phyloP scores from a whole-genome alignment of 2,329 filamentous ascomycete species.

The Sclerotinia minor region DNA sequence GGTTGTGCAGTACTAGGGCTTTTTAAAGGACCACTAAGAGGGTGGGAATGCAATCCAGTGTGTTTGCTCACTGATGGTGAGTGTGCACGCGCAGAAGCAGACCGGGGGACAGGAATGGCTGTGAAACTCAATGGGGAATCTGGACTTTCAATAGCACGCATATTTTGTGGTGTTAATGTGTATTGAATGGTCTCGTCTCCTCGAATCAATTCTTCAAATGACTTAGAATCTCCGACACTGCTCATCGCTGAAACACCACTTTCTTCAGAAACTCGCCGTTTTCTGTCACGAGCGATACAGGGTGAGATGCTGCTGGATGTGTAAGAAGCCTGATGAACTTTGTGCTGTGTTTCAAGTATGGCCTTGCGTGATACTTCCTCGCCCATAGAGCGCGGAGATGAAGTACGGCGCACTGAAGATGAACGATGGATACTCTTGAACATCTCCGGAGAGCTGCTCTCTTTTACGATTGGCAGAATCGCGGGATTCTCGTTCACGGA shows the following conservation, averaged over 20 bases:
- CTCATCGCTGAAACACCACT: slow-evolving; percentile 42
- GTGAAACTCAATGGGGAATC: slow-evolving; percentile 32
- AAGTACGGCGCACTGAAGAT: slow-evolving; percentile 25
- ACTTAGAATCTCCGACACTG: slow-evolving; percentile 61
- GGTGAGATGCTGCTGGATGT: slow-evolving; percentile 56
- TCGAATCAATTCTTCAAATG: slow-evolving; percentile 78
- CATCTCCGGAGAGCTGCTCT: not conserved
- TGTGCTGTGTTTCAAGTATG: slow-evolving; percentile 25
- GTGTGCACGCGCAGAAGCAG: slow-evolving; percentile 34
- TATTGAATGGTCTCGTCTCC: slow-evolving; percentile 82
- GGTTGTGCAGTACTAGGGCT: slow-evolving; percentile 46
- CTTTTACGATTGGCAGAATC: not conserved
- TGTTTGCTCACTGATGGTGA: slow-evolving; percentile 36
- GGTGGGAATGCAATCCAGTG: slow-evolving; percentile 33
- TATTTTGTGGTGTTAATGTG: slow-evolving; percentile 76
- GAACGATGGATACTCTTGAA: slow-evolving; percentile 3
- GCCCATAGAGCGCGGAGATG: slow-evolving; percentile 27
- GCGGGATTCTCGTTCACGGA: not conserved
- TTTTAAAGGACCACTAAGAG: slow-evolving; percentile 19
- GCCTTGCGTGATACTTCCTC: slow-evolving; percentile 28
- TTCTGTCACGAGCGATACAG: slow-evolving; percentile 49
- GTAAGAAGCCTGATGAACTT: slow-evolving; percentile 39
- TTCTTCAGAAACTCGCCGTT: slow-evolving; percentile 60
- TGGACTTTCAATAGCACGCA: slow-evolving; percentile 73
- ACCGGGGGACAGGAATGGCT: slow-evolving; percentile 29